These are phyloP conservation scores for Penicillium robsamsonii DNA, from an alignment of 495 filamentous ascomycete genomes.

Conservation along the genomic window DNA sequence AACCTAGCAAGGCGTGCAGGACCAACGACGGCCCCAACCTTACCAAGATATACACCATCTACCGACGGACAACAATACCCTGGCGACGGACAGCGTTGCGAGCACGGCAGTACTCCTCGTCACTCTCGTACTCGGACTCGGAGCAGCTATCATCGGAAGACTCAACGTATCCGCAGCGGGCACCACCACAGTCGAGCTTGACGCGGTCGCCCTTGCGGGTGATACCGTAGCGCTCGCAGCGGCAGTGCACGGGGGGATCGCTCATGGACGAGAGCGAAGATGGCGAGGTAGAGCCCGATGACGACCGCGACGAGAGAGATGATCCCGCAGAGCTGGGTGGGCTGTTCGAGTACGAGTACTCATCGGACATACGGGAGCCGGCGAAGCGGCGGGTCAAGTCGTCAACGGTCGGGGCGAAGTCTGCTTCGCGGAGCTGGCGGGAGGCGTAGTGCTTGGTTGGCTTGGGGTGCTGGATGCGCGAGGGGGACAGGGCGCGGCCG, in stretches of 20 bases:
- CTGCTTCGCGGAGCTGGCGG: slow-evolving; percentile 74
- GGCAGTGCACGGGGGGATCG: slow-evolving; percentile 70
- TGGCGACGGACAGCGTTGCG: slow-evolving; percentile 61
- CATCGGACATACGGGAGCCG: slow-evolving; percentile 67
- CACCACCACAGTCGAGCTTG: slow-evolving; percentile 90
- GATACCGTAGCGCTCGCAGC: slow-evolving; percentile 93
- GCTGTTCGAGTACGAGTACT: slow-evolving; percentile 60
- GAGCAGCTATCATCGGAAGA: slow-evolving; percentile 52
- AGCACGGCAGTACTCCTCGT: slow-evolving; percentile 53
- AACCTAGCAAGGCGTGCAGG: not conserved
- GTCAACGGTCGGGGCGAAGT: slow-evolving; percentile 69
- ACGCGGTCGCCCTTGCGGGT: slow-evolving; percentile 87
- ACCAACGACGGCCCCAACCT: not conserved
- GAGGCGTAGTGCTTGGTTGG: slow-evolving; percentile 83
- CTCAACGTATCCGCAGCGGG: slow-evolving; percentile 73
- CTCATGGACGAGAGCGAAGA: slow-evolving; percentile 70
- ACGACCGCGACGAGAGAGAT: slow-evolving; percentile 70
- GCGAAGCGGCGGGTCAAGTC: slow-evolving; percentile 73
- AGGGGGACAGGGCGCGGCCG: slow-evolving; percentile 80
- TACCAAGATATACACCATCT: slow-evolving; percentile 1
- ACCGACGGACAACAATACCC: slow-evolving; percentile 70
- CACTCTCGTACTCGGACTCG: slow-evolving; percentile 53
- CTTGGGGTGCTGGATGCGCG: slow-evolving; percentile 87
- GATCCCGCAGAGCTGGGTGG: slow-evolving; percentile 74
- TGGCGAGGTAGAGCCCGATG: slow-evolving; percentile 62